Percentiles rank a stretch among this genome's conserved stretches.
phyloP scores from a whole-genome alignment of 768 basidiomycete species.

The Lyophyllum semitale region DNA sequence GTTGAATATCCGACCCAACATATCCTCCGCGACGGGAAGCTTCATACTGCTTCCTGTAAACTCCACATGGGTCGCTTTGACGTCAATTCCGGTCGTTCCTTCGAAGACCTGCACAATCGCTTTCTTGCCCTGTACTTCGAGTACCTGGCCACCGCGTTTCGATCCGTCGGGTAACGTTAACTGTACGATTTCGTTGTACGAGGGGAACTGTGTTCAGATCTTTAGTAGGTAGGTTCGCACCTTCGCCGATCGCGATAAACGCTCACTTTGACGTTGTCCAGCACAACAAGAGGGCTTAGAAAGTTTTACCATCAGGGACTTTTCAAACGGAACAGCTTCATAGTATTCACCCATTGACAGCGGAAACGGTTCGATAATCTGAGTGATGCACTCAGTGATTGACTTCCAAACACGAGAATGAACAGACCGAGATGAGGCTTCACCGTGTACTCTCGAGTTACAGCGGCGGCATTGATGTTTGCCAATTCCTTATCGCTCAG shows the following conservation, averaged over 20 bases:
- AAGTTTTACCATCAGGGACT: slow-evolving; percentile 8
- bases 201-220: slow-evolving; percentile 69
- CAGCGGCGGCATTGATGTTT: slow-evolving; percentile 84
- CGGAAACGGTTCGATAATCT: slow-evolving; percentile 99
- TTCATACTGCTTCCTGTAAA: slow-evolving; percentile 99
- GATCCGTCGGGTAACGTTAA: slow-evolving; percentile 94
- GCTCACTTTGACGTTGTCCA: slow-evolving; percentile 96
- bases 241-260: slow-evolving; percentile 6
- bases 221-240: slow-evolving; percentile 2
- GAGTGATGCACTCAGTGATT: slow-evolving; percentile 18
- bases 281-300: slow-evolving; percentile 85
- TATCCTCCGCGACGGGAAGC: slow-evolving; percentile 97
- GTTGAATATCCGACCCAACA: slow-evolving; percentile 99
- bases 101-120: slow-evolving; percentile 99
- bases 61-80: slow-evolving; percentile 95
- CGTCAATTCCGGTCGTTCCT: slow-evolving; percentile 96
- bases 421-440: slow-evolving; percentile 83
- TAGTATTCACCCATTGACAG: slow-evolving; percentile 81
- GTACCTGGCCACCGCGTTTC: slow-evolving; percentile 93
- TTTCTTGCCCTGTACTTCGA: slow-evolving; percentile 98
- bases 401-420: slow-evolving; percentile 11
- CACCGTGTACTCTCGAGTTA: slow-evolving; percentile 85
- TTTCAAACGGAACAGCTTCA: slow-evolving; percentile 3
- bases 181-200: slow-evolving; percentile 98
- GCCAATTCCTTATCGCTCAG: slow-evolving; percentile 75